phyloP scores from a whole-genome alignment of 306 rosid genomes.

The Vicia faba region DNA sequence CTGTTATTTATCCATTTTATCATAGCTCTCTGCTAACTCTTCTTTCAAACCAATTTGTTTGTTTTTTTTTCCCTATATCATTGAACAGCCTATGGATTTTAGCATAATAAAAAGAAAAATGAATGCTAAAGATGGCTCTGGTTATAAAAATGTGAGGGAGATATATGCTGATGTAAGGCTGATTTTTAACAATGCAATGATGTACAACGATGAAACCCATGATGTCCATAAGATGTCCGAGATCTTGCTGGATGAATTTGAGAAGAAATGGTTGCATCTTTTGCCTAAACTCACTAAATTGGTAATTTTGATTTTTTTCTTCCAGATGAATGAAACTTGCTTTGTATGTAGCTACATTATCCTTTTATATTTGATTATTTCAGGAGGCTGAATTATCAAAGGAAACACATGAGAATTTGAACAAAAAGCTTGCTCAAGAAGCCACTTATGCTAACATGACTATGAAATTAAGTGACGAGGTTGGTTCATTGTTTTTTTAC shows the following conservation, averaged over 20 bases:
- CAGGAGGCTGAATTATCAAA: conserved; percentile 61
- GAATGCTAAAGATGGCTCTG: conserved; percentile 72
- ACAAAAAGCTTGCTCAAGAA: conserved; percentile 60
- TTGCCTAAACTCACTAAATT: conserved; percentile 68
- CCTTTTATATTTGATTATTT: conserved; percentile 17
- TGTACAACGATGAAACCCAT: conserved; percentile 59
- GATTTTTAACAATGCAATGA: conserved; percentile 83
- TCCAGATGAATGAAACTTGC: conserved; percentile 15
- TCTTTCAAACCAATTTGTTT: conserved; percentile 29
- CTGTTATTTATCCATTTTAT: conserved; percentile 2
- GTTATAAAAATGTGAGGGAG: conserved; percentile 71
- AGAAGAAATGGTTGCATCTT: conserved; percentile 77
- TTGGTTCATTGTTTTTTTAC: conserved; percentile 27
- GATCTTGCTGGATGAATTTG: conserved; percentile 66
- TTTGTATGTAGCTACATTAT: background rate
- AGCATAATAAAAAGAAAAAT: conserved; percentile 40
- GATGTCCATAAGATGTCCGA: conserved; percentile 68
- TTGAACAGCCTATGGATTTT: conserved; percentile 35
- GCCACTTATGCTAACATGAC: conserved; percentile 68
- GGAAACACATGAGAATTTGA: conserved; percentile 53
- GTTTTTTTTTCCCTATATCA: conserved; percentile 50
- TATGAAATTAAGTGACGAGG: conserved; percentile 57
- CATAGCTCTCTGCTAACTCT: conserved; percentile 3
- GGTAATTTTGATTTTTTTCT: conserved; percentile 49
- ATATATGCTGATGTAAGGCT: conserved; percentile 71